Evolutionary conservation across 805 yeast genomes (phyloP).

Genomic region (Monosporozyma servazzii): DNA sequence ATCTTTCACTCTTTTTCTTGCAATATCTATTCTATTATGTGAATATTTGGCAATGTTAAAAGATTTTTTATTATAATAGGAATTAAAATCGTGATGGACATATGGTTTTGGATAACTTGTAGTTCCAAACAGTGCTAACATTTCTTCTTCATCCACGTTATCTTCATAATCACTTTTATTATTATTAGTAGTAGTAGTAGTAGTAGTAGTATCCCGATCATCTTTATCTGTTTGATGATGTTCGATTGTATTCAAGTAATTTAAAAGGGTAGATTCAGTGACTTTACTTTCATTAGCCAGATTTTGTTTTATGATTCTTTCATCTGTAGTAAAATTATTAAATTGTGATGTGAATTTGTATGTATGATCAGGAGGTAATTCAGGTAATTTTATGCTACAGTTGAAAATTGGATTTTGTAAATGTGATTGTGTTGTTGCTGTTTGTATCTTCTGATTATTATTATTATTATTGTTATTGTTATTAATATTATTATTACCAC

Average conservation of each 20-base stretch:
- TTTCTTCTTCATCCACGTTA: background rate
- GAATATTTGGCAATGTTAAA: constrained; percentile 57
- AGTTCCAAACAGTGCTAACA: constrained; percentile 2
- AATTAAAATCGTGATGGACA: background rate
- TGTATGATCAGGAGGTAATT: constrained; percentile 89
- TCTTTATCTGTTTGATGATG: constrained; percentile 3
- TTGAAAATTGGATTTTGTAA: background rate
- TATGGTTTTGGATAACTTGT: background rate
- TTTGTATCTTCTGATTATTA: background rate
- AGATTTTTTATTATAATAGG: constrained; percentile 11
- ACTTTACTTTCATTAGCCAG: constrained; percentile 72
- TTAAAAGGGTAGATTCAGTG: constrained; percentile 65
- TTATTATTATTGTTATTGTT: background rate
- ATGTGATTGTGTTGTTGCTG: background rate
- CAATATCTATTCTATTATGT: constrained; percentile 33
- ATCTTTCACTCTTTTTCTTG: constrained; percentile 28
- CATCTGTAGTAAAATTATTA: constrained; percentile 54
- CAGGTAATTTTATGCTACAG: constrained; percentile 64
- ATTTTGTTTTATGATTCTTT: constrained; percentile 57
- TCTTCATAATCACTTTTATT: background rate
- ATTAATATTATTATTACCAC: background rate
- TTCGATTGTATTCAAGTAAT: constrained; percentile 7
- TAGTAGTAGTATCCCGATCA: too few species aligned
- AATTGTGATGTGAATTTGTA: constrained; percentile 69
- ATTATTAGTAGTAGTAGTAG: too few species aligned